Conservation (phyloP, 768 basidiomycete species). For the Galerina sulciceps region DNA sequence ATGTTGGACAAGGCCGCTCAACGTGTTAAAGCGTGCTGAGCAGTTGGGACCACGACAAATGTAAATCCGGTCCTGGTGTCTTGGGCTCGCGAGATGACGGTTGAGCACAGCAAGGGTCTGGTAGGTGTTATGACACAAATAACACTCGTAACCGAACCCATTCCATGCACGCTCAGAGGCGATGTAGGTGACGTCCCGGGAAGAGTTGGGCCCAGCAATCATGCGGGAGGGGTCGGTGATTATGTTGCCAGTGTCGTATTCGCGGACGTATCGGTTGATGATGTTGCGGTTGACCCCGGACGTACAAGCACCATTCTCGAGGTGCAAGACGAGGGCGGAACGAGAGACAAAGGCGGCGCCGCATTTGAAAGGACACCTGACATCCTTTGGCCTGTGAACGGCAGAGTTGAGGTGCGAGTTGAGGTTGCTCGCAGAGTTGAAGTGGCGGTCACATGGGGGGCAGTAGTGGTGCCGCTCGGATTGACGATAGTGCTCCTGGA, state of each 20-base stretch:
- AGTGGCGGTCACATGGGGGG: slow-evolving; percentile 43
- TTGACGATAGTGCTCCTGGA: slow-evolving; percentile 55
- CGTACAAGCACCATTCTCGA: slow-evolving; percentile 61
- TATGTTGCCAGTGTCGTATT: slow-evolving; percentile 47
- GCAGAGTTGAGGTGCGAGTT: slow-evolving; percentile 56
- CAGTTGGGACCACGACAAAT: slow-evolving; percentile 57
- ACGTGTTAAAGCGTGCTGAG: slow-evolving; percentile 42
- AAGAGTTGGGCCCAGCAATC: slow-evolving; percentile 35
- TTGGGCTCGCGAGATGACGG: slow-evolving; percentile 66
- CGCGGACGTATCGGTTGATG: slow-evolving; percentile 45
- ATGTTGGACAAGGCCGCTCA: slow-evolving; percentile 67
- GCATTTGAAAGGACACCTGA: slow-evolving; percentile 49
- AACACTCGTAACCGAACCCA: slow-evolving; percentile 60
- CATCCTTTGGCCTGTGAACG: slow-evolving; percentile 43
- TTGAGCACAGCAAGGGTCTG: slow-evolving; percentile 50
- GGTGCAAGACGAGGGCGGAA: slow-evolving; percentile 62
- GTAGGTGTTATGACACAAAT: slow-evolving; percentile 56
- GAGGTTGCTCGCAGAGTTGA: slow-evolving; percentile 36
- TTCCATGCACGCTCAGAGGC: slow-evolving; percentile 47
- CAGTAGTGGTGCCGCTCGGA: slow-evolving; percentile 48
- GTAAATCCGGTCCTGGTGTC: slow-evolving; percentile 56
- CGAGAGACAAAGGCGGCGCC: slow-evolving; percentile 48
- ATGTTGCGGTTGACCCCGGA: slow-evolving; percentile 48
- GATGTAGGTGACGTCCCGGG: slow-evolving; percentile 27
- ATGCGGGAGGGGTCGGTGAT: slow-evolving; percentile 63